Evolutionary conservation across 163 green algal species (phyloP), one percentile per base, ranked within the genome.

Genomic region (Botryococcus braunii): DNA sequence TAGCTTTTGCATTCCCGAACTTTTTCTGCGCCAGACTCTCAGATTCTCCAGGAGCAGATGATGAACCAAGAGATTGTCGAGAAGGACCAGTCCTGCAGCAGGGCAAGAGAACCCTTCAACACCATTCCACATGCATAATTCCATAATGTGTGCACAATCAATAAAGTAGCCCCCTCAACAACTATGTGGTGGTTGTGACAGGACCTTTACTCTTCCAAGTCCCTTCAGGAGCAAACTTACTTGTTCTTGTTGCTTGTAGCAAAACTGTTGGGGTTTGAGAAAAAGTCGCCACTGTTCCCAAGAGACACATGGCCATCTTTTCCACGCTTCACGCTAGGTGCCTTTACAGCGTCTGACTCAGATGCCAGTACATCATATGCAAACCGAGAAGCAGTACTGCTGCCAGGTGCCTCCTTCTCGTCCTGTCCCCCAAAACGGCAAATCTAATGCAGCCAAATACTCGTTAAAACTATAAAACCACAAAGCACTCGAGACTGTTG

Each of bases 261-360:
- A 21, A 13, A 55, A 55, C 17, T 55, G n/a, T 13, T 52, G 0
- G 83, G 84, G 72, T 88, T 73, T 7, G 63, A 75, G 65, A 90
- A 90, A 68, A 91, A 91, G 78, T 90, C 83, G 63, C 83, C 82
- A 21, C 56, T 61, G 37, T 63, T 58, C 13, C 77, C 79, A 1
- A 97, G 77, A 0, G 78, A 87, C 0, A 97, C 70, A 79, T 97
- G 91, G 11, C 91, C 91, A 68, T 97, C 91, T 72, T 92, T 93
- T 65, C 91, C 91, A 13, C 90, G 81, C 65, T 79, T 71, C 37
- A 82, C 68, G 0, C 38, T 35, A n/a, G 34, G 32, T 39, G 68
- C 69, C 61, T 77, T 73, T 36, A 65, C 39, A 62, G 69, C 59
- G 31, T 76, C 69, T 46, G 77, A 66, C 23, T 71, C 70, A 7